Base-by-base conservation (phyloP, 495 filamentous ascomycete genomes). In the Rhypophila decipiens region DNA sequence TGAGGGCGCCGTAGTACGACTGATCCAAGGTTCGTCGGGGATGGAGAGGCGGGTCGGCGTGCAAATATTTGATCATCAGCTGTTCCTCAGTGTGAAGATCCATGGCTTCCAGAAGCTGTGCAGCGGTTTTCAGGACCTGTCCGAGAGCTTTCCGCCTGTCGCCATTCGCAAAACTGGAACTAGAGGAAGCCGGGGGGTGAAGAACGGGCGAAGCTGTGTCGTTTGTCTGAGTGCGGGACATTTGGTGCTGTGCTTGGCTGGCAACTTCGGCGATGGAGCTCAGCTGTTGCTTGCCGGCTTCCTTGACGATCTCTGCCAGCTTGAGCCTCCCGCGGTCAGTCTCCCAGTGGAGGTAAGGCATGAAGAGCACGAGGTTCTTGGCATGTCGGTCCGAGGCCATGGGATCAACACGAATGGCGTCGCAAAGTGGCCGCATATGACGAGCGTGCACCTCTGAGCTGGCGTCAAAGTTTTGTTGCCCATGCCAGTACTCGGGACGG, bases 11-110 rank as follows among this genome's bases (percentile, higher is more conserved):
- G 56, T 81, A 83, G 48, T 80, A 83, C 47, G 77, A 81, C 53
- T 85, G 80, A 55, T 86, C 81, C 5, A 85, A 59, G 5, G 81
- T 85, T 37, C 80, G 66, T 20, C 83, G 73, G 20, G 83, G 73
- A 55, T 86, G 83, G 3, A 86, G 65, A 0, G 77, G 79, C 1
- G 75, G 70, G 1, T 74, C 70, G 2, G 68, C 69, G 34, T 73
- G 69, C 7, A 85, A 60, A 58, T 85, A 77, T 7, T 75, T 75
- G 35, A 74, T 61, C 39, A 83, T 69, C 15, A 84, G 65, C 70
- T 79, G 72, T 54, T 83, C 79, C 52, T 85, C 82, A 3, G 39
- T 31, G 34, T 62, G 58, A 9, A 51, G 44, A 10, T 52, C 50
- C 46, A 65, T 56, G 8, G 54, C 57, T 24, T 62, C 61, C 19